Conservation (phyloP, 148 eudicot species). For the Spergularia bocconei region DNA sequence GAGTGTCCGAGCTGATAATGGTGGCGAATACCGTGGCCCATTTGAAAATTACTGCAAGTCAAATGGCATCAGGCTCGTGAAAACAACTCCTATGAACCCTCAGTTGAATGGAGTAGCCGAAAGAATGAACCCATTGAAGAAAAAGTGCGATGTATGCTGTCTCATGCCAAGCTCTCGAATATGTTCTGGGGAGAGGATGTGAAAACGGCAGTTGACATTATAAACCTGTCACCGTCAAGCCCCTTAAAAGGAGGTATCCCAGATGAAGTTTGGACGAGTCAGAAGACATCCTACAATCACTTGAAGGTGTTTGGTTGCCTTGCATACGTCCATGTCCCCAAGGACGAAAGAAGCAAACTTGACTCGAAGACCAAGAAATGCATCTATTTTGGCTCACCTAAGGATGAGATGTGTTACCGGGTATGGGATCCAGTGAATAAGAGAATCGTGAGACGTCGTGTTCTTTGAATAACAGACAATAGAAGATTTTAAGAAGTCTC, state of each 20-base stretch:
- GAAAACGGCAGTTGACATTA: background rate
- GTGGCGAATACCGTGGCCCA: background rate
- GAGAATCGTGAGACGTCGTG: background rate
- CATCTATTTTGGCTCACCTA: background rate
- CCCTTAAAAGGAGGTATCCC: background rate
- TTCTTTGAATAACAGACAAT: no score
- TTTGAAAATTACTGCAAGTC: no score
- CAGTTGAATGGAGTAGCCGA: no score
- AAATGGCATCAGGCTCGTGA: no score
- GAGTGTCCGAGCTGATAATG: background rate
- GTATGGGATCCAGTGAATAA: background rate
- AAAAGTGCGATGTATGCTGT: no score
- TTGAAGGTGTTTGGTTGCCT: background rate
- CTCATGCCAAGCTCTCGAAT: no score
- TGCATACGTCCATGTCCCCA: background rate
- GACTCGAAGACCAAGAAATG: background rate
- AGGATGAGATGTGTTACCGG: background rate
- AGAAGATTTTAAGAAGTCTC: no score
- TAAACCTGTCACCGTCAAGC: background rate
- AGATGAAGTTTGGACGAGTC: background rate
- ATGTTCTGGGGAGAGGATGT: no score
- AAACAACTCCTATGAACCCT: no score
- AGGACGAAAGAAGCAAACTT: background rate
- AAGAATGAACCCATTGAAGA: no score
- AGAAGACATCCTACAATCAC: background rate